Base-by-base conservation (phyloP, 495 filamentous ascomycete genomes). In the Cetradonia linearis region DNA sequence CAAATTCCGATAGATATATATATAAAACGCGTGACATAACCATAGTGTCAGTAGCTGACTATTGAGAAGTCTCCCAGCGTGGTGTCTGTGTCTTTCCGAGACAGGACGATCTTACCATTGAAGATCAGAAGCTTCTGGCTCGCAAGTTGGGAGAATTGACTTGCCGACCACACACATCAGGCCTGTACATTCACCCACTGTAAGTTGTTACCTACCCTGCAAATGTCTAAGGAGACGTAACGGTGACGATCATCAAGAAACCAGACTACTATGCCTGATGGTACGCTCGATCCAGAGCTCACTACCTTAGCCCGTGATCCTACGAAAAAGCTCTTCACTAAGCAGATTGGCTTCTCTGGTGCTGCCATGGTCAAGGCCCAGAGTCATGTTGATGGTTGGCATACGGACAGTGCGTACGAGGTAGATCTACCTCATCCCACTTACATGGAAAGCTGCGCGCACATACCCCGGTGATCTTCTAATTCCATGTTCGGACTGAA, bases 51-150 rank as follows among this genome's bases (percentile, higher is more conserved):
- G 13, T 2, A 8, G 36, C 16, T 55, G 31, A 55, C 52, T 25
- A 4, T 0, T 5, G 10, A 18, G 27, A 63, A 88, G 85, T 90
- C 68, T 90, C 85, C 20, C 78, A 81, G 60, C 78, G 86, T 3
- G 85, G 85, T 9, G 86, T 90, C 0, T 84, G 89, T 40, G 87
- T 87, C 76, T 84, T 90, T 68, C 82, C 85, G 27, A 74, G 77
- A 33, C 86, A 89, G 63, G 76, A 83, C 67, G 73, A 71, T 60
- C 67, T 85, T 6, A 78, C 74, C 46, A 78, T 82, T 61, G 77
- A 82, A 13, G 73, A 81, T 49, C 76, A 83, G 68, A 85, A 86
- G 70, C 72, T 79, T 54, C 70, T 83, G 0, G 74, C 77, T 2
- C 73, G 79, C 38, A 69, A 74, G 3, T 72, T 84, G 0, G 82